These are phyloP conservation scores for Malbranchea zuffiana DNA, from an alignment of 2,329 filamentous ascomycete genomes.

Conservation along the genomic window DNA sequence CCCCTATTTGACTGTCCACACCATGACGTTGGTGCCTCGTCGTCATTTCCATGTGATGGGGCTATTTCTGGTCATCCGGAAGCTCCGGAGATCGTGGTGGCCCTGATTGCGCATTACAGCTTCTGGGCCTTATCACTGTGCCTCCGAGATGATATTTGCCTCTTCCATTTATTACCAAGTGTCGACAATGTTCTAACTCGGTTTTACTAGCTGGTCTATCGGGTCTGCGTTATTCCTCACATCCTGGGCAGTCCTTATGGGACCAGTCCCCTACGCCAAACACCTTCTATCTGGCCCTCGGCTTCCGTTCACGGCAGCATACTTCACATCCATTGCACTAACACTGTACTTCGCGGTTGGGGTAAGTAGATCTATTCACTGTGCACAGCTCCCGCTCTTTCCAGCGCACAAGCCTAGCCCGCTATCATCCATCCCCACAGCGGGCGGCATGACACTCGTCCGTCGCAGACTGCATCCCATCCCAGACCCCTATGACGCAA, in stretches of 20 bases:
- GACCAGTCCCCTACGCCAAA: slow-evolving; percentile 67
- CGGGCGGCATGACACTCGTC: neutral
- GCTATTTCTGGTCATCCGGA: too few relatives aligned
- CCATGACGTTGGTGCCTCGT: too few relatives aligned
- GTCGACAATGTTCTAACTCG: too few relatives aligned
- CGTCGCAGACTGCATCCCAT: slow-evolving; percentile 1
- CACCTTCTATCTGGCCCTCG: slow-evolving; percentile 77
- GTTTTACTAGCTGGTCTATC: slow-evolving; percentile 81
- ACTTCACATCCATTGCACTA: slow-evolving; percentile 83
- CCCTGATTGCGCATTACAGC: too few relatives aligned
- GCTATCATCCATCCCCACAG: slow-evolving; percentile 12
- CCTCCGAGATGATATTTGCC: too few relatives aligned
- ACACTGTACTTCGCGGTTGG: slow-evolving; percentile 88
- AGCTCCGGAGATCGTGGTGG: too few relatives aligned
- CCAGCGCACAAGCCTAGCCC: slow-evolving; percentile 6
- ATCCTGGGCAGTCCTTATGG: slow-evolving; percentile 93
- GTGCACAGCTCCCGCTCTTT: slow-evolving; percentile 6
- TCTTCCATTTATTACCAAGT: too few relatives aligned
- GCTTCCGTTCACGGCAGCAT: slow-evolving; percentile 83
- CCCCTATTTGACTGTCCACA: too few relatives aligned
- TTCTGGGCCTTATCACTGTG: too few relatives aligned
- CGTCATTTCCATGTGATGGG: too few relatives aligned
- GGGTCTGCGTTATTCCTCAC: slow-evolving; percentile 81
- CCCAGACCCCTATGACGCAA: neutral
- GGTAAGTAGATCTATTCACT: slow-evolving; percentile 48